Percentiles rank a stretch among this genome's conserved stretches.
Evolutionary conservation across 257 asterid species (phyloP).

Genomic region (Penstemon newberryi): DNA sequence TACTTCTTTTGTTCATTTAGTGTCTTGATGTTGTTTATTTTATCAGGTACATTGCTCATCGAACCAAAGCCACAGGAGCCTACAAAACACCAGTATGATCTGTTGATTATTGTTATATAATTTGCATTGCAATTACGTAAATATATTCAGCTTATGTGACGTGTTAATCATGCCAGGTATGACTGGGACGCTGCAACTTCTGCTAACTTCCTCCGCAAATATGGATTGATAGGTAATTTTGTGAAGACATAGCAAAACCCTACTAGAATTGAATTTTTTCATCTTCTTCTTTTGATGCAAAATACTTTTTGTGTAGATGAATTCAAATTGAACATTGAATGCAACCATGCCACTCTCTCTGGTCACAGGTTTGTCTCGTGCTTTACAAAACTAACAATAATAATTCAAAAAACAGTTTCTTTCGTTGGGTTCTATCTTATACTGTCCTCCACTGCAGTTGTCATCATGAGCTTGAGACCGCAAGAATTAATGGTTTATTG

Average conservation of each 20-base stretch:
- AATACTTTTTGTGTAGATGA: conserved; percentile 51
- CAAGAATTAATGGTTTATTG: conserved; percentile 89
- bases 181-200: conserved; percentile 99
- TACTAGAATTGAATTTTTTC: neutral
- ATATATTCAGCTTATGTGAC: conserved; percentile 18
- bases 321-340: conserved; percentile 90
- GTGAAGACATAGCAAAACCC: neutral
- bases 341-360: conserved; percentile 96
- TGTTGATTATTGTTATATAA: neutral
- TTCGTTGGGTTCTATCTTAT: neutral
- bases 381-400: neutral
- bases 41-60: conserved; percentile 83
- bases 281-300: neutral
- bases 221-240: conserved; percentile 73
- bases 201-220: conserved; percentile 88
- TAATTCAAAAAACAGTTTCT: neutral
- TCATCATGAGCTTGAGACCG: conserved; percentile 94
- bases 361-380: conserved; percentile 77
- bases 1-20: neutral
- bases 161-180: conserved; percentile 50
- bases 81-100: conserved; percentile 85
- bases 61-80: conserved; percentile 99
- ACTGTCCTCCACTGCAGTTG: conserved; percentile 47
- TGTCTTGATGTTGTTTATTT: conserved; percentile 4
- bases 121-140: neutral